Evolutionary conservation across 2,329 filamentous ascomycete species (phyloP), one percentile per base, ranked within the genome.

Genomic region (Dichotomopilus funicola): DNA sequence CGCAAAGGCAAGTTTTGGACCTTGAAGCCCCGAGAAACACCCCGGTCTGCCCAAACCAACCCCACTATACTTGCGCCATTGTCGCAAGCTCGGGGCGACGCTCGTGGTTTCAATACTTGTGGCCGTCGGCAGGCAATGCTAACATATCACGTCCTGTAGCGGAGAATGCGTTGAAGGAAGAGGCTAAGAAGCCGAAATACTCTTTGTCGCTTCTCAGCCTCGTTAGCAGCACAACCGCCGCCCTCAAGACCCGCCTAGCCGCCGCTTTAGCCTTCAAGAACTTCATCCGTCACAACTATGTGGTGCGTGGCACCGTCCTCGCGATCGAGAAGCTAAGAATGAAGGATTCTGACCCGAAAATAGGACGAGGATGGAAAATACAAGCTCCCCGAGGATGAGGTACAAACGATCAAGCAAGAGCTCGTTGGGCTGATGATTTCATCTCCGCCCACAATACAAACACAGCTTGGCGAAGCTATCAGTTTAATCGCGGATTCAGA

Each of bases 251-350:
- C 59, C 86, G 94, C 60, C 84, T 99, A 43, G 84, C 92, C 6
- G 89, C 88, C 66, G 89, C 94, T 34, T 80, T 99, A 58, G 94
- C 89, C 76, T 99, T 99, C 82, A 99, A 99, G 75, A 99, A 99
- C 77, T 95, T 96, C 72, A 91, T 99, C 68, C 88, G 88, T 72
- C 84, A 88, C 68, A 94, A 91, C 77, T 99, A 95, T 83, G 89
- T 90, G 65, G 85, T 87, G 73, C 64, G 82, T 76, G 46, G 38
- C 10, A 42, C 31, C 42, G 6, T 7, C 41, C 11, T 38, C 8
- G 27, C 37, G 6, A 37, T 9, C 33, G 34, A n/a, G 10, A 12
- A 47, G 12, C 7, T 11, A 3, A 31, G 5, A 7, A 27, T 7
- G 5, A 9, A 57, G 50, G 61, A 55, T 31, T 45, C 33, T 47